Conservation (phyloP, 352 stramenopile species). For the Phytopythium cucurbitacearum region DNA sequence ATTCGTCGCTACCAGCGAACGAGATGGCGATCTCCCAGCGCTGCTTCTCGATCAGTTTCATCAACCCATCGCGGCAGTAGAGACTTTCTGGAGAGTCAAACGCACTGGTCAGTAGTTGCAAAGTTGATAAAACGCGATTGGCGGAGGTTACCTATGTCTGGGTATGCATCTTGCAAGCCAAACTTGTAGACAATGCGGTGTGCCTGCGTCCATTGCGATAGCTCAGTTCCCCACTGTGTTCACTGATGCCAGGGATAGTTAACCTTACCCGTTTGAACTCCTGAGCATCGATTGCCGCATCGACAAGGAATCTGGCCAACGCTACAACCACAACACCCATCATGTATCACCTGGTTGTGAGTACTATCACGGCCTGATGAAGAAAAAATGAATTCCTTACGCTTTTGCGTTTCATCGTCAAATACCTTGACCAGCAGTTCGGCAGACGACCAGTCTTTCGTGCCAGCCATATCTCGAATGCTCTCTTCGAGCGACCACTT, state of each 20-base stretch:
- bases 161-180: conserved; percentile 41
- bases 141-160: conserved; percentile 40
- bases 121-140: neutral
- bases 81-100: conserved; percentile 25
- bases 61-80: conserved; percentile 54
- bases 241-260: neutral
- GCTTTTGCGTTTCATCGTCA: conserved; percentile 12
- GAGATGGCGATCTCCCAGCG: conserved; percentile 62
- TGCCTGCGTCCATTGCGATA: conserved; percentile 19
- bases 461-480: conserved; percentile 35
- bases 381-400: conserved; percentile 3
- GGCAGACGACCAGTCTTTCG: conserved; percentile 58
- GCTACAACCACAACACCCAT: conserved; percentile 7
- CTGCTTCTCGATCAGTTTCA: conserved; percentile 64
- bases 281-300: conserved; percentile 47
- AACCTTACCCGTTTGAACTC: conserved; percentile 54
- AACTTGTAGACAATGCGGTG: conserved; percentile 63
- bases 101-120: neutral
- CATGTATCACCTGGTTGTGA: neutral
- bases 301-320: conserved; percentile 37
- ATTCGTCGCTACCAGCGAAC: conserved; percentile 55
- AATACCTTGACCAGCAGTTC: conserved; percentile 48
- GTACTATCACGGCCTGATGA: neutral
- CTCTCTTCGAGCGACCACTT: conserved; percentile 36
- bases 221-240: neutral